A percentile compares a stretch with the other conserved stretches of the same genome.
These are phyloP conservation scores for Castanea crenata DNA, from an alignment of 306 rosid genomes.

Conservation along the genomic window DNA sequence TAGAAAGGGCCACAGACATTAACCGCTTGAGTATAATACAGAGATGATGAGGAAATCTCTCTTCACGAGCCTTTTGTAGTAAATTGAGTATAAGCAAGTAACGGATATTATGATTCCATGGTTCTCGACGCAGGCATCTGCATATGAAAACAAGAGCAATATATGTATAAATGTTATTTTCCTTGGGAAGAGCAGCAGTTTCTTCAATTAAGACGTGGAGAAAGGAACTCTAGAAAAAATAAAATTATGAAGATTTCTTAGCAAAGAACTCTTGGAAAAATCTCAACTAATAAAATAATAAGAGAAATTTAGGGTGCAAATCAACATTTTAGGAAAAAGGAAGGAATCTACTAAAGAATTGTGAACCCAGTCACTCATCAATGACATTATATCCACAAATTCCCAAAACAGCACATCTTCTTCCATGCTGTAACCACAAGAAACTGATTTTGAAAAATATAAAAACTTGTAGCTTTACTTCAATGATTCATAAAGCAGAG, in stretches of 20 bases:
- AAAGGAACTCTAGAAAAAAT: not conserved
- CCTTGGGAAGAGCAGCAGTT: not conserved
- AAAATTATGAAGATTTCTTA: not conserved
- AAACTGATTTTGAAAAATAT: not conserved
- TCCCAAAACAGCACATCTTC: not conserved
- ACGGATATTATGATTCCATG: slow-evolving; percentile 72
- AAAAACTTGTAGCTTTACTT: not conserved
- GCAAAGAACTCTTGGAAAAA: not conserved
- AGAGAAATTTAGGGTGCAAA: not conserved
- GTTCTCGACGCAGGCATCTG: slow-evolving; percentile 83
- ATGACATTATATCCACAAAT: not conserved
- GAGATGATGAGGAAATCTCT: slow-evolving; percentile 76
- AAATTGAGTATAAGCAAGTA: slow-evolving; percentile 81
- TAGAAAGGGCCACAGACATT: slow-evolving; percentile 53
- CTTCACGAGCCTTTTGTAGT: slow-evolving; percentile 88
- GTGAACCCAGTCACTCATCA: not conserved
- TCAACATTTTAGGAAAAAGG: not conserved
- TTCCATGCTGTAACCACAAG: not conserved
- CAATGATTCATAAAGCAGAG: slow-evolving; percentile 1
- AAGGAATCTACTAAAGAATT: not conserved
- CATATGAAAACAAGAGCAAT: slow-evolving; percentile 20
- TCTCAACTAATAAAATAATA: not conserved
- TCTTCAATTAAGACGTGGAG: not conserved
- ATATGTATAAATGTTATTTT: slow-evolving; percentile 13
- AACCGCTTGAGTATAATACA: slow-evolving; percentile 62